Percentiles rank a stretch among this genome's conserved stretches.
Conservation (phyloP, 1,284 basidiomycete genomes). For the Serendipita sp. region DNA sequence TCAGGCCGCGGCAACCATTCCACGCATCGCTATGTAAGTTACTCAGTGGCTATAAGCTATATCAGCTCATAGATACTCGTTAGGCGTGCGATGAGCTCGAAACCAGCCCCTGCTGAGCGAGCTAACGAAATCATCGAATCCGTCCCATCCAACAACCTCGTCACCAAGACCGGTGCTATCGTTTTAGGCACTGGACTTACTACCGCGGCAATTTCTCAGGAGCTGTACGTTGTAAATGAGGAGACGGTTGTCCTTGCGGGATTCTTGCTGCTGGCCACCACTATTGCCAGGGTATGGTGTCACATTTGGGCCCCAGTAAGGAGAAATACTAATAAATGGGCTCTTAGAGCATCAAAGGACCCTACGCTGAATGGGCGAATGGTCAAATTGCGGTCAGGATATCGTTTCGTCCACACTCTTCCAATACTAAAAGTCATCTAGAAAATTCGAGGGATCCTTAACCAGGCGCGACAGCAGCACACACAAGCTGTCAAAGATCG, state of each 20-base stretch:
- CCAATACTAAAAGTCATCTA: slow-evolving; percentile 46
- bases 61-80: neutral
- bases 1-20: slow-evolving; percentile 18
- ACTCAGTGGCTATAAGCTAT: too few species aligned
- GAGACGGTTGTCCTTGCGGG: slow-evolving; percentile 77
- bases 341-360: slow-evolving; percentile 50
- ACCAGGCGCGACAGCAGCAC: slow-evolving; percentile 76
- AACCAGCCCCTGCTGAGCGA: slow-evolving; percentile 64
- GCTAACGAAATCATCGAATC: slow-evolving; percentile 85
- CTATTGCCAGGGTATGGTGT: slow-evolving; percentile 63
- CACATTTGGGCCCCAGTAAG: neutral
- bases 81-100: slow-evolving; percentile 6
- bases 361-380: slow-evolving; percentile 89
- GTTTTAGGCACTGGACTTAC: slow-evolving; percentile 81
- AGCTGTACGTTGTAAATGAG: slow-evolving; percentile 96
- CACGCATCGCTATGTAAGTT: slow-evolving; percentile 18
- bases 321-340: neutral
- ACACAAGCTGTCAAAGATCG: slow-evolving; percentile 87
- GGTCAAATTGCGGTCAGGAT: slow-evolving; percentile 53
- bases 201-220: slow-evolving; percentile 90
- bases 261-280: slow-evolving; percentile 76
- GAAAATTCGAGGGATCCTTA: slow-evolving; percentile 39
- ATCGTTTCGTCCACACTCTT: slow-evolving; percentile 12
- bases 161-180: slow-evolving; percentile 90
- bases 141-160: slow-evolving; percentile 77